These are phyloP conservation scores for Suhomyces xylopsoci DNA, from an alignment of 805 yeast species.

Conservation along the genomic window DNA sequence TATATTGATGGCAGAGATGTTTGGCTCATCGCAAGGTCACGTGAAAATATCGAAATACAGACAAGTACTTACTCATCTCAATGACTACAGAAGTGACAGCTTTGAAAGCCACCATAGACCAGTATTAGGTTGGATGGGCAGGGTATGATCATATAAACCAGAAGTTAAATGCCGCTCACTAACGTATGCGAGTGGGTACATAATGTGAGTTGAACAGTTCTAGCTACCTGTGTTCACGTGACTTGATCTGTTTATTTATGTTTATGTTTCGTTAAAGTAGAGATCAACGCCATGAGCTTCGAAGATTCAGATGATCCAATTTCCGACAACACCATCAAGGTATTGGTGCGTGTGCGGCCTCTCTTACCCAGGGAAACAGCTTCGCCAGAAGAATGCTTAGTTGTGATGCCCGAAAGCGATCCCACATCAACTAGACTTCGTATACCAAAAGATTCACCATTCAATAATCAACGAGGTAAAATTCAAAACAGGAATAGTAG, in stretches of 20 bases:
- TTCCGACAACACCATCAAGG: conserved; percentile 35
- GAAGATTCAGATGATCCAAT: background rate
- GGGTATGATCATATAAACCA: too few relatives aligned
- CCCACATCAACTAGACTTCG: conserved; percentile 15
- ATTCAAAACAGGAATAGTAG: background rate
- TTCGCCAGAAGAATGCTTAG: conserved; percentile 18
- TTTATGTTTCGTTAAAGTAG: background rate
- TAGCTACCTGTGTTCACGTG: too few relatives aligned
- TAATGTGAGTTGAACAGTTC: too few relatives aligned
- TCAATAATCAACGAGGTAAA: conserved; percentile 6
- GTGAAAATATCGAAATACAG: background rate
- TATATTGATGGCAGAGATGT: background rate
- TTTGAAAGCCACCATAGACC: too few relatives aligned
- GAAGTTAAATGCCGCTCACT: too few relatives aligned
- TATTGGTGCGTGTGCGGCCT: conserved; percentile 55
- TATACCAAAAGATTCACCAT: conserved; percentile 22
- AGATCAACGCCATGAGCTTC: background rate
- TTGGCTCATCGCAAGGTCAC: background rate
- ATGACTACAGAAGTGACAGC: too few relatives aligned
- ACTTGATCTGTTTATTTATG: background rate
- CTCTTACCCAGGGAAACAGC: conserved; percentile 27
- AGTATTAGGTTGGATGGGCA: too few relatives aligned
- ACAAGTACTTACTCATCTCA: too few relatives aligned
- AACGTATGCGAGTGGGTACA: too few relatives aligned
- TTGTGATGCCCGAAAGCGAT: conserved; percentile 29